Evolutionary conservation across 306 rosid genomes (phyloP), one percentile per base, ranked within the genome.

Genomic region (Lathyrus oleraceus): DNA sequence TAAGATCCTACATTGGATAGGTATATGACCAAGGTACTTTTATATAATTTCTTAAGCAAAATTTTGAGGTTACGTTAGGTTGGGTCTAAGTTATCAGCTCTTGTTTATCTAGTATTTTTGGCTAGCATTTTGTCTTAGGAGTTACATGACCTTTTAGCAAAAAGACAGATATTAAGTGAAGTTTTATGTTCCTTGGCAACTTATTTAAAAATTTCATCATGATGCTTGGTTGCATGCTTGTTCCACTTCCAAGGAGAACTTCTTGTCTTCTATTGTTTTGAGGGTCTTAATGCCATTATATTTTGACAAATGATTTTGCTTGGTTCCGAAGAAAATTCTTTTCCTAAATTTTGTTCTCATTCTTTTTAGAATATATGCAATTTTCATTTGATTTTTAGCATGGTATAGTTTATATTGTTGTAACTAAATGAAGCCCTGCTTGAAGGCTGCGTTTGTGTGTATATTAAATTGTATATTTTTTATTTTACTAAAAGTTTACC

Each of bases 401-500:
- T 43, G 23, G 32, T 36, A 38, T 42, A n/a, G 19, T 47, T 65
- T 65, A 32, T 45, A 73, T 70, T 48, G 53, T 67, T 45, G 54
- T 40, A 68, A 12, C 60, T 53, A 28, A 1, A 44, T 42, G 39
- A 4, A 16, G 8, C n/a, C 15, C 9, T 65, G 17, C 72, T 45
- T 27, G 16, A 45, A 3, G 25, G 53, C 20, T 5, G 25, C 45
- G 30, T 32, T 3, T 28, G 38, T 66, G 21, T 66, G 23, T 66
- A 15, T 67, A 49, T 11, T 20, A 58, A 17, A 45, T 32, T 58
- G 6, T 28, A 20, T n/a, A 58, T 40, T 17, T 69, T 36, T 49
- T 16, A 25, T 28, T 72, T 76, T 51, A 71, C 75, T 60, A 79
- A 62, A 56, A 65, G 44, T 51, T 45, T 73, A 39, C 30, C 58